Conservation (phyloP, 257 asterid species). For the Primulina eburnea region DNA sequence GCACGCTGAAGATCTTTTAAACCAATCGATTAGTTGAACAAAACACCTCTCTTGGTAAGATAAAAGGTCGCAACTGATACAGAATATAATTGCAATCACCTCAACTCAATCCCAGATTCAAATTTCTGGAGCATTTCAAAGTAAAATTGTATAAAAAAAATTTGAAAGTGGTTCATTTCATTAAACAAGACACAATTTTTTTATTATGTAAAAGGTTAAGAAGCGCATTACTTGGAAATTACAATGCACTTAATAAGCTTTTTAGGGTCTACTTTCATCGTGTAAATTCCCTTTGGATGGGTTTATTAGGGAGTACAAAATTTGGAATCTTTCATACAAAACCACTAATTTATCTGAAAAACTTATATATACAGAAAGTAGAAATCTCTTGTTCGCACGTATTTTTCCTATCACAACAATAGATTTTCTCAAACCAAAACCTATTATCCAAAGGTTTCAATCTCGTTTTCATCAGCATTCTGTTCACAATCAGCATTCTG, state of each 20-base stretch:
- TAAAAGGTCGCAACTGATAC: no score
- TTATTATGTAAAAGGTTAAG: no score
- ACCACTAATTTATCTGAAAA: not conserved
- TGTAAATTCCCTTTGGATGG: not conserved
- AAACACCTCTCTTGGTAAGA: no score
- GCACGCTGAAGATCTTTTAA: not conserved
- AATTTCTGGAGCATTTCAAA: not conserved
- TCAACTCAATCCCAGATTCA: no score
- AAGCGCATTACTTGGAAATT: not conserved
- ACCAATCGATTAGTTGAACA: not conserved
- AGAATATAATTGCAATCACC: no score
- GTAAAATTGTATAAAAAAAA: not conserved
- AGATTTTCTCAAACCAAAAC: no score
- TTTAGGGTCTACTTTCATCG: not conserved
- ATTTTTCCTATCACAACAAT: no score
- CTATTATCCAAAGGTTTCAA: no score
- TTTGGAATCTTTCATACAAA: not conserved
- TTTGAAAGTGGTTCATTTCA: no score
- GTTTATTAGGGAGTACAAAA: no score
- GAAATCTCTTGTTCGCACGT: not conserved
- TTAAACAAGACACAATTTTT: no score
- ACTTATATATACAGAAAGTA: not conserved
- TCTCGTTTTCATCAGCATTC: not conserved
- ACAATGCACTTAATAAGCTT: no score
- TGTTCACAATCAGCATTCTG: not conserved